These are phyloP conservation scores for Salix viminalis DNA, from an alignment of 345 rosid species.

Conservation along the genomic window DNA sequence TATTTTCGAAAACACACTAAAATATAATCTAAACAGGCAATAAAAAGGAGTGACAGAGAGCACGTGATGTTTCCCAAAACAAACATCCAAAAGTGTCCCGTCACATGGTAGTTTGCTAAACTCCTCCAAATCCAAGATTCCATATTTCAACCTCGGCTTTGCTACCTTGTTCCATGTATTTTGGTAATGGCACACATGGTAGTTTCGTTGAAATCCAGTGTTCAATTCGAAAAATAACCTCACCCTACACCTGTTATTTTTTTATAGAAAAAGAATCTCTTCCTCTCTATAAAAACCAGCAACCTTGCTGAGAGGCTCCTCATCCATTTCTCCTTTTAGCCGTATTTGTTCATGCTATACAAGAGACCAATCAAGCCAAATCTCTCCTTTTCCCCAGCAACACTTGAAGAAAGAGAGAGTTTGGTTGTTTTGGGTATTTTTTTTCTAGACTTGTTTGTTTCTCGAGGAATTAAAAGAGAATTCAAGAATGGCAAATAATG, in stretches of 20 bases:
- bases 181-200: background rate
- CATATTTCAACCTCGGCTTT: background rate
- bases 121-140: background rate
- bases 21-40: too few relatives aligned
- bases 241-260: background rate
- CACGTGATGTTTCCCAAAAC: background rate
- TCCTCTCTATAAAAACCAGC: background rate
- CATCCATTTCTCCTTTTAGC: background rate
- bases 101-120: too few relatives aligned
- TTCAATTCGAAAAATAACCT: background rate
- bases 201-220: background rate
- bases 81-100: background rate
- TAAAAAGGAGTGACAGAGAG: background rate
- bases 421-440: background rate
- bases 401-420: background rate
- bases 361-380: background rate
- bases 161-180: too few relatives aligned
- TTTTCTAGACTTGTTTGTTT: background rate
- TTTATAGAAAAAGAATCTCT: background rate
- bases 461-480: background rate
- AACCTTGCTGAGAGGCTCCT: background rate
- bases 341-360: background rate
- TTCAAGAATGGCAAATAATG: conserved; percentile 78
- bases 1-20: too few relatives aligned
- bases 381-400: background rate